A percentile compares a stretch with the other conserved stretches of the same genome.
Evolutionary conservation across 805 yeast genomes (phyloP).

Genomic region (Monosporozyma aerobia): DNA sequence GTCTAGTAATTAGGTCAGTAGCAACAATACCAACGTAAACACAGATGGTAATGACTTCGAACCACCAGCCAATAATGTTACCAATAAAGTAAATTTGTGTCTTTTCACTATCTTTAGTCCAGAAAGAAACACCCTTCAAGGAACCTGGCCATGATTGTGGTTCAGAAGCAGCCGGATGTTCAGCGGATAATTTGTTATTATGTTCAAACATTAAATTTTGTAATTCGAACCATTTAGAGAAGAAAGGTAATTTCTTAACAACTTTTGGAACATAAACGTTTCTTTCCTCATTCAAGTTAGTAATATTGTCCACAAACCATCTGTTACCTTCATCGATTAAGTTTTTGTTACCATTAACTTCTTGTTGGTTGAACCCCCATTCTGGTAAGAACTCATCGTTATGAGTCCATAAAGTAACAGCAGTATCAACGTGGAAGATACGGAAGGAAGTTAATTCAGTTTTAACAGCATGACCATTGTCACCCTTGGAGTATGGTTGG

Average conservation of each 20-base stretch:
- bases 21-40: constrained; percentile 53
- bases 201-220: constrained; percentile 86
- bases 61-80: constrained; percentile 86
- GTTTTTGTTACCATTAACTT: constrained; percentile 90
- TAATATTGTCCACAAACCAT: constrained; percentile 71
- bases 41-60: constrained; percentile 57
- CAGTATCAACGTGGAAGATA: constrained; percentile 72
- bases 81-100: constrained; percentile 86
- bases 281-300: constrained; percentile 57
- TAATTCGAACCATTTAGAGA: constrained; percentile 81
- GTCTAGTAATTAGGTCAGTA: constrained; percentile 68
- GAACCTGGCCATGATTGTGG: constrained; percentile 91
- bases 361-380: constrained; percentile 90
- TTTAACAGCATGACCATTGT: constrained; percentile 39
- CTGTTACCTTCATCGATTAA: constrained; percentile 53
- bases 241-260: constrained; percentile 58
- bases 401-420: constrained; percentile 93
- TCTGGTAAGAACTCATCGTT: constrained; percentile 78
- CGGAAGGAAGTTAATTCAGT: constrained; percentile 64
- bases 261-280: constrained; percentile 54
- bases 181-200: constrained; percentile 75
- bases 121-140: constrained; percentile 86
- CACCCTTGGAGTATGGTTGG: constrained; percentile 48
- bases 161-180: constrained; percentile 91
- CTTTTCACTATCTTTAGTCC: constrained; percentile 64